These are phyloP conservation scores for Quercus cerris DNA, from an alignment of 306 rosid species.

Conservation along the genomic window DNA sequence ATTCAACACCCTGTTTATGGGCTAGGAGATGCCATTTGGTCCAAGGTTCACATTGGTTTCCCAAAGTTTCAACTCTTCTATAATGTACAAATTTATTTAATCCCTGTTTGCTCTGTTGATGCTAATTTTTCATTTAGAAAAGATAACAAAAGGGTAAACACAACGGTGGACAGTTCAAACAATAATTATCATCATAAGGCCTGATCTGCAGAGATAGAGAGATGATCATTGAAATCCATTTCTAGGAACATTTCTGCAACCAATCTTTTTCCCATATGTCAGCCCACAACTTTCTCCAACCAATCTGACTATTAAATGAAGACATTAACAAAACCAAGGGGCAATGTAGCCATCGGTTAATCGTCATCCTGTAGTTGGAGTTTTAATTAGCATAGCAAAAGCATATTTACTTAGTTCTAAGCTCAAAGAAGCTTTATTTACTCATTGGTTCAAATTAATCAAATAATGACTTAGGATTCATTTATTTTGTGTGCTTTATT, in stretches of 20 bases:
- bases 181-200: not conserved
- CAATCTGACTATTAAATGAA: not conserved
- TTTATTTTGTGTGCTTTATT: not conserved
- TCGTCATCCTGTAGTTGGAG: not conserved
- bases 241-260: too few relatives aligned
- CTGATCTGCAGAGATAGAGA: not conserved
- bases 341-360: not conserved
- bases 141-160: not conserved
- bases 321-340: not conserved
- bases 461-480: not conserved
- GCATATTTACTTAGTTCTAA: not conserved
- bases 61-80: not conserved
- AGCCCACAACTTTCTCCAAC: too few relatives aligned
- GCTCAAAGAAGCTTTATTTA: not conserved
- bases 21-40: not conserved
- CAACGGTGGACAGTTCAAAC: not conserved
- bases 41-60: not conserved
- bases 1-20: not conserved
- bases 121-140: not conserved
- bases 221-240: too few relatives aligned
- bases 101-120: not conserved
- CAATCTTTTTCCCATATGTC: not conserved
- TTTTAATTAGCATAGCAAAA: not conserved
- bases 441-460: not conserved
- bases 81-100: not conserved